A percentile compares a stretch with the other conserved stretches of the same genome.
Conservation (phyloP, 768 basidiomycete species). For the Coprinopsis cinerea region DNA sequence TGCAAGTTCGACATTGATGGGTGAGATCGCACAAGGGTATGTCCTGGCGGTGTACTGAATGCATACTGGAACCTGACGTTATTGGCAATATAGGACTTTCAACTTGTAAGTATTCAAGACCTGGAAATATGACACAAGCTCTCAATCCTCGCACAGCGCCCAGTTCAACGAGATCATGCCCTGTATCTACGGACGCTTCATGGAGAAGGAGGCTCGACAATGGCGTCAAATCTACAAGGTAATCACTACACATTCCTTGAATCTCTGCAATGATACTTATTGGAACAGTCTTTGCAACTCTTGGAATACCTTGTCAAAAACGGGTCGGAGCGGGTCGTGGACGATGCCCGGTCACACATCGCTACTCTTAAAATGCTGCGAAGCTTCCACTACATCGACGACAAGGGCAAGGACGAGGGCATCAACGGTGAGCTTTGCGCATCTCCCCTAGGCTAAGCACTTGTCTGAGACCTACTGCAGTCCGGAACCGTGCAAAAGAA, state of each 20-base stretch:
- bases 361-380: slow-evolving; percentile 96
- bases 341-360: slow-evolving; percentile 92
- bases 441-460: background rate
- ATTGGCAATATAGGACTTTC: slow-evolving; percentile 62
- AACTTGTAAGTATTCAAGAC: slow-evolving; percentile 67
- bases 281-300: slow-evolving; percentile 73
- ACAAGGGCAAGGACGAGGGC: slow-evolving; percentile 98
- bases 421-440: slow-evolving; percentile 59
- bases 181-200: slow-evolving; percentile 88
- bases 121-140: slow-evolving; percentile 7
- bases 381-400: slow-evolving; percentile 97
- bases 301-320: slow-evolving; percentile 96
- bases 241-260: slow-evolving; percentile 7
- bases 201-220: slow-evolving; percentile 97
- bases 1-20: slow-evolving; percentile 96
- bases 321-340: slow-evolving; percentile 95
- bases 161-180: slow-evolving; percentile 99
- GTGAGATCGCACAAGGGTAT: slow-evolving; percentile 95
- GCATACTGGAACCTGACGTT: background rate
- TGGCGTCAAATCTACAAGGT: slow-evolving; percentile 99
- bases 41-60: slow-evolving; percentile 12
- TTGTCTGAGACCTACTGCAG: slow-evolving; percentile 33
- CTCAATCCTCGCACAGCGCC: slow-evolving; percentile 49
- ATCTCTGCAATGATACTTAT: background rate
- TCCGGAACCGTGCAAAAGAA: slow-evolving; percentile 91